Evolutionary conservation across 2,329 filamentous ascomycete species (phyloP).

Genomic region (Zymoseptoria pseudotritici): DNA sequence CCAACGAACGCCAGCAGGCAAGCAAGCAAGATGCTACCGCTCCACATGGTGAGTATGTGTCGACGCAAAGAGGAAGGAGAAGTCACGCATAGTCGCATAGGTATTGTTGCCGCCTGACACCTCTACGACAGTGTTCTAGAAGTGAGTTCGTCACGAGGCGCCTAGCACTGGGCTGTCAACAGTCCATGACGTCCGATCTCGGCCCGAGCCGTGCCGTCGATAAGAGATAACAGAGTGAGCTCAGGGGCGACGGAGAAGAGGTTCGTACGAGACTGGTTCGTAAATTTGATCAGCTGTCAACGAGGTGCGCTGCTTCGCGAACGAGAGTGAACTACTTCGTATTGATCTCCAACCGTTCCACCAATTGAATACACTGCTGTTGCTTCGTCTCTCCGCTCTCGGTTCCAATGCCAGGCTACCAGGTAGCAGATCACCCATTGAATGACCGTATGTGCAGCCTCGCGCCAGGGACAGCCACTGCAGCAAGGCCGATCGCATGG

Average conservation of each 20-base stretch:
- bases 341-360: too few relatives aligned
- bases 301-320: too few relatives aligned
- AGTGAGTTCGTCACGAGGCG: neutral
- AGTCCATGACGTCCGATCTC: neutral
- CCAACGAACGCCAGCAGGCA: conserved; percentile 9
- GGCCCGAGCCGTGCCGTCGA: neutral
- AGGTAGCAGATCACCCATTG: neutral
- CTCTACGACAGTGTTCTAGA: neutral
- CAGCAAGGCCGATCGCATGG: neutral
- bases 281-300: too few relatives aligned
- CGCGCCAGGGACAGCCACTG: too few relatives aligned
- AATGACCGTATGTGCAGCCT: too few relatives aligned
- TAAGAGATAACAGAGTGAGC: neutral
- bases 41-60: conserved; percentile 12
- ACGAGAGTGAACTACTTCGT: too few relatives aligned
- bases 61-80: neutral
- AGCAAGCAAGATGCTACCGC: conserved; percentile 16
- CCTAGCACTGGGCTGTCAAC: neutral
- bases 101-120: neutral
- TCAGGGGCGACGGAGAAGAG: too few relatives aligned
- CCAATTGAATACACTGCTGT: neutral
- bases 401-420: neutral
- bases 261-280: too few relatives aligned
- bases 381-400: neutral
- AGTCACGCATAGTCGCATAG: neutral